These are phyloP conservation scores for Pelargonium myrrhifolium DNA, from an alignment of 441 rosid genomes.

Conservation along the genomic window DNA sequence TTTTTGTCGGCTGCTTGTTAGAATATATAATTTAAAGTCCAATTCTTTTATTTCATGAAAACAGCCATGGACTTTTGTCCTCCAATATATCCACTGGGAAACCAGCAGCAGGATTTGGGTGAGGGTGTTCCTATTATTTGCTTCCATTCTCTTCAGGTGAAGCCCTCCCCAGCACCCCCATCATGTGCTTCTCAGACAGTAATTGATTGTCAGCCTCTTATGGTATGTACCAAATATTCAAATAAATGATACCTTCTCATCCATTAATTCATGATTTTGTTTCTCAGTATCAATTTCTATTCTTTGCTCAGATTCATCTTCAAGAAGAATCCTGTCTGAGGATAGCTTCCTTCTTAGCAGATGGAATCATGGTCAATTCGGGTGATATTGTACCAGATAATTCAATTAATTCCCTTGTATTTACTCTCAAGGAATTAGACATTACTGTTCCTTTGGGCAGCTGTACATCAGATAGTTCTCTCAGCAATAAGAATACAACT, in stretches of 20 bases:
- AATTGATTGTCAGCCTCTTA: slow-evolving; percentile 82
- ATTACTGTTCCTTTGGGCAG: slow-evolving; percentile 67
- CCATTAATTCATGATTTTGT: slow-evolving; percentile 7
- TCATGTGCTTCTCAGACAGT: slow-evolving; percentile 74
- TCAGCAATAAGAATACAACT: slow-evolving; percentile 25
- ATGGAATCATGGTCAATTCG: slow-evolving; percentile 81
- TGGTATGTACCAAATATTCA: slow-evolving; percentile 43
- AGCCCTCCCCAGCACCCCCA: slow-evolving; percentile 87
- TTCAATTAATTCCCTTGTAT: slow-evolving; percentile 61
- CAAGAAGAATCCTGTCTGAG: slow-evolving; percentile 97
- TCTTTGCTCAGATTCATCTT: slow-evolving; percentile 65
- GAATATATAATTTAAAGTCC: slow-evolving; percentile 17
- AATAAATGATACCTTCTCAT: slow-evolving; percentile 9
- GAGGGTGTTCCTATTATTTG: slow-evolving; percentile 67
- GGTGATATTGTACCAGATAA: slow-evolving; percentile 71
- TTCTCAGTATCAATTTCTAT: slow-evolving; percentile 12
- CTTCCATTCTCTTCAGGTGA: slow-evolving; percentile 77
- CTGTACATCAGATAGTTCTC: slow-evolving; percentile 34
- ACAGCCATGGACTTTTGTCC: slow-evolving; percentile 79
- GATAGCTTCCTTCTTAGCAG: slow-evolving; percentile 88
- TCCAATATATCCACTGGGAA: slow-evolving; percentile 77
- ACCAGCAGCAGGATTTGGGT: slow-evolving; percentile 53
- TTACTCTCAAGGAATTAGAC: slow-evolving; percentile 66
- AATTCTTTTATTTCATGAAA: slow-evolving; percentile 15
- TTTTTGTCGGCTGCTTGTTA: slow-evolving; percentile 3